Evolutionary conservation across 2,329 filamentous ascomycete genomes (phyloP).

Genomic region (Exophiala alcalophila): DNA sequence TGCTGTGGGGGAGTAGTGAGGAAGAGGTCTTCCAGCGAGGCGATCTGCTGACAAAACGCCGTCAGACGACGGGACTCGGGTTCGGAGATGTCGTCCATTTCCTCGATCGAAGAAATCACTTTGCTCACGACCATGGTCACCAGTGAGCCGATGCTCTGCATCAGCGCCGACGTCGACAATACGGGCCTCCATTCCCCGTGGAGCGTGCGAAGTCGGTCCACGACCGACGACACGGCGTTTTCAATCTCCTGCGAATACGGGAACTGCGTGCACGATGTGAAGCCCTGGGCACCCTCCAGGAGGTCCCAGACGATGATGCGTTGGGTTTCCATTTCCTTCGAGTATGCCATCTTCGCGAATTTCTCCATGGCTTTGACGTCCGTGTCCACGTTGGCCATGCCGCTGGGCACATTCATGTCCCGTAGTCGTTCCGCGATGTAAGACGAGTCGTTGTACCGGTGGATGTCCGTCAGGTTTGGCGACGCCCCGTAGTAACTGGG

Average conservation of each 20-base stretch:
- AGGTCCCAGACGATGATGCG: constrained; percentile 61
- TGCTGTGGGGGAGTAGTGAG: constrained; percentile 39
- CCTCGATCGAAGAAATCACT: constrained; percentile 60
- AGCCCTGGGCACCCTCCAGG: constrained; percentile 62
- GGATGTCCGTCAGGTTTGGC: constrained; percentile 56
- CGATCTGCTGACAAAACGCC: constrained; percentile 54
- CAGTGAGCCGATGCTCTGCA: constrained; percentile 61
- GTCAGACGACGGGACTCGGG: constrained; percentile 60
- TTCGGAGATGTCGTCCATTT: constrained; percentile 62
- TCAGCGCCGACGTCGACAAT: constrained; percentile 57
- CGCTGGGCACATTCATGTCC: constrained; percentile 38
- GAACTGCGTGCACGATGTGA: constrained; percentile 56
- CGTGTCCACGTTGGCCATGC: constrained; percentile 43
- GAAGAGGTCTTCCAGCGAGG: constrained; percentile 57
- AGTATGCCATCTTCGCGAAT: constrained; percentile 61
- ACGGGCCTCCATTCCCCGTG: constrained; percentile 57
- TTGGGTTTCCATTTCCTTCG: constrained; percentile 63
- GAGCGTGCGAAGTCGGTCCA: constrained; percentile 57
- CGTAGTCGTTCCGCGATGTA: constrained; percentile 56
- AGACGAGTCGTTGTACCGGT: constrained; percentile 63
- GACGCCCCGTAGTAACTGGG: constrained; percentile 46
- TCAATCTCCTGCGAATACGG: constrained; percentile 61
- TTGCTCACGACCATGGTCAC: constrained; percentile 57
- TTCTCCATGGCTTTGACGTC: constrained; percentile 57
- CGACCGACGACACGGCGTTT: constrained; percentile 56